Base-by-base conservation (phyloP, 129 eudicot species). In the Heracleum sosnowskyi region DNA sequence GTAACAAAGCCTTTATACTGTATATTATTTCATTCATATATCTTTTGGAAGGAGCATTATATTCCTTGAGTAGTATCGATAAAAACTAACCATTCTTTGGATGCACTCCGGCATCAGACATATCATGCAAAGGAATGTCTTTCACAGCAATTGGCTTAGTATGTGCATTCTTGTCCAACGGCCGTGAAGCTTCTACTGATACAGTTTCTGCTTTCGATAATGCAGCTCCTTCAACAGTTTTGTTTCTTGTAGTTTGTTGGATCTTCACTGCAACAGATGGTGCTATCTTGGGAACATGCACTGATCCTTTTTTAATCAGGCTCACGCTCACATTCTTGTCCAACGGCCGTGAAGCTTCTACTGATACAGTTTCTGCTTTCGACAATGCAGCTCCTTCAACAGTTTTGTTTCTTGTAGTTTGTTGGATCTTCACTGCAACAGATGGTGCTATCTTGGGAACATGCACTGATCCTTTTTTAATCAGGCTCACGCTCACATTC, bases 41-140 rank as follows among this genome's bases (percentile, higher is more conserved):
- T 41, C 12, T 20, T 42, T 29, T 31, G 49, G 40, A 39, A 37
- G 26, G 51, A 53, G 39, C 57, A 37, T 7, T 74, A 26, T 4
- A 1, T 36, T 24, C 12, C 71, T 53, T 15, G 34, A 10, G 24
- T 20, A 57, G 37, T 10, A 34, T 72, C 4, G 18, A 33, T 35
- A 45, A 63, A 47, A 75, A 37, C 85, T 85, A 78, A 87, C 91
- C 91, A 76, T 78, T 82, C 79, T 83, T 85, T 34, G 77, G 57
- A 68, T 80, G 63, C 73, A 76, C 34, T 66, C 42, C 75, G 18
- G 18, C 29, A 37, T 49, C 51, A 35, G 53, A 49, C n/a, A 41
- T 76, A 18, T 79, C 85, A 62, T 51, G 47, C 75, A 10, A 53
- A 41, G 66, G 41, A 24, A 78, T 64, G 76, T 69, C 76, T 42